A percentile compares a stretch with the other conserved stretches of the same genome.
These are phyloP conservation scores for Erythrophleum ivorense DNA, from an alignment of 331 rosid genomes.

Conservation along the genomic window DNA sequence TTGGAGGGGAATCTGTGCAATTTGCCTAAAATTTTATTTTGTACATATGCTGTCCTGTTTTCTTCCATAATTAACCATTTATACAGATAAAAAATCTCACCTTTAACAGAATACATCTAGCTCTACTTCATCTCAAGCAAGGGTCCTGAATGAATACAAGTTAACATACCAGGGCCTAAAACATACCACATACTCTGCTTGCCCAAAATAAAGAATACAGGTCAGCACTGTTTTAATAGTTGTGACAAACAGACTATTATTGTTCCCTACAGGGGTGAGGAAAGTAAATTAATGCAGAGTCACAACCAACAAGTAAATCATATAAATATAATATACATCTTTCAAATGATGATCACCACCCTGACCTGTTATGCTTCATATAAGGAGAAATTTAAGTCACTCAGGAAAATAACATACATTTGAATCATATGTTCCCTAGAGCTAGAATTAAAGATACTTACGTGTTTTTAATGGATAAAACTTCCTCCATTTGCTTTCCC, in stretches of 20 bases:
- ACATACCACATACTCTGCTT: not conserved
- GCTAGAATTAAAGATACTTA: slow-evolving; percentile 38
- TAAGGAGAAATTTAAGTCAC: not conserved
- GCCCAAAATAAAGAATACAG: not conserved
- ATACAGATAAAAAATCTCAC: not conserved
- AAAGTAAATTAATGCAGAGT: not conserved
- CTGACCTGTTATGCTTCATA: not conserved
- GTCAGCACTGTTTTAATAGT: not conserved
- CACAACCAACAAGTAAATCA: not conserved
- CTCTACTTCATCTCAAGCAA: slow-evolving; percentile 10
- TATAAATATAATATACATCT: not conserved
- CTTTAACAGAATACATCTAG: not conserved
- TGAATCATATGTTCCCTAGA: slow-evolving; percentile 13
- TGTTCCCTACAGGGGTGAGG: not conserved
- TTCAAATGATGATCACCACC: not conserved
- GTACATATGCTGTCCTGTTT: not conserved
- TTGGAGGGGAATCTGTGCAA: not conserved
- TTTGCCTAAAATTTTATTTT: not conserved
- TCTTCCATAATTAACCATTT: not conserved
- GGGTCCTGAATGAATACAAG: not conserved
- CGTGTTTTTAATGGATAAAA: slow-evolving; percentile 84
- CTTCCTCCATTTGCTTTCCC: slow-evolving; percentile 90
- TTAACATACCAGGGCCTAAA: slow-evolving; percentile 2
- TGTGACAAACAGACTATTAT: slow-evolving; percentile 1
- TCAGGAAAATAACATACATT: not conserved